Evolutionary conservation across 2,329 filamentous ascomycete genomes (phyloP).

Genomic region (Colletotrichum sp.): DNA sequence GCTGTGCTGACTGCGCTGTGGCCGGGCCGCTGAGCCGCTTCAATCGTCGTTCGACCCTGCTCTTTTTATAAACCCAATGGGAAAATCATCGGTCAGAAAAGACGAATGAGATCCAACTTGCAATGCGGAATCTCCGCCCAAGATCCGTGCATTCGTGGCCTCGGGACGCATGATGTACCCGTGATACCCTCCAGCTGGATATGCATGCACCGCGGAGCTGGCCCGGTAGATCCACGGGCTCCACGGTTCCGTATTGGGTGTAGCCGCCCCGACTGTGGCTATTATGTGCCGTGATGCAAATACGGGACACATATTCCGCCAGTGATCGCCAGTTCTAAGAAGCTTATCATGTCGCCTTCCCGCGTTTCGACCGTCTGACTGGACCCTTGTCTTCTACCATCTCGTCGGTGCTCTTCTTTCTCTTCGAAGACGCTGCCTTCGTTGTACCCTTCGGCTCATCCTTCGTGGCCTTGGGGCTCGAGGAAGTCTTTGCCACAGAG

Average conservation of each 20-base stretch:
- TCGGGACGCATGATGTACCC: neutral
- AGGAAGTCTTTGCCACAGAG: neutral
- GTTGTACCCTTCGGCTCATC: neutral
- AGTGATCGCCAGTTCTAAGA: neutral
- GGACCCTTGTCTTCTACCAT: conserved; percentile 20
- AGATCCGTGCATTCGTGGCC: neutral
- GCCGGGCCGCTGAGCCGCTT: conserved; percentile 13
- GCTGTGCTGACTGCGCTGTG: neutral
- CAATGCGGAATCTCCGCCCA: neutral
- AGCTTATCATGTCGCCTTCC: conserved; percentile 24
- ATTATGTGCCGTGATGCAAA: neutral
- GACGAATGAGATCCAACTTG: neutral
- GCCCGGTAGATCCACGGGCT: conserved; percentile 18
- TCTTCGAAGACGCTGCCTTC: conserved; percentile 24
- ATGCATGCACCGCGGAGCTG: neutral
- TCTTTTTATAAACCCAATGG: neutral
- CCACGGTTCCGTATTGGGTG: conserved; percentile 21
- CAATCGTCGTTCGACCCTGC: neutral
- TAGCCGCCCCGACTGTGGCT: neutral
- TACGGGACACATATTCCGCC: neutral
- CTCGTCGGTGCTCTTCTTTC: conserved; percentile 22
- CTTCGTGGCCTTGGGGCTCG: neutral
- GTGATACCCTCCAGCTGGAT: neutral
- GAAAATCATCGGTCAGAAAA: neutral
- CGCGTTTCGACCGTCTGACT: conserved; percentile 31